Evolutionary conservation across 2,329 filamentous ascomycete genomes (phyloP).

Genomic region (Catunica adiposa): DNA sequence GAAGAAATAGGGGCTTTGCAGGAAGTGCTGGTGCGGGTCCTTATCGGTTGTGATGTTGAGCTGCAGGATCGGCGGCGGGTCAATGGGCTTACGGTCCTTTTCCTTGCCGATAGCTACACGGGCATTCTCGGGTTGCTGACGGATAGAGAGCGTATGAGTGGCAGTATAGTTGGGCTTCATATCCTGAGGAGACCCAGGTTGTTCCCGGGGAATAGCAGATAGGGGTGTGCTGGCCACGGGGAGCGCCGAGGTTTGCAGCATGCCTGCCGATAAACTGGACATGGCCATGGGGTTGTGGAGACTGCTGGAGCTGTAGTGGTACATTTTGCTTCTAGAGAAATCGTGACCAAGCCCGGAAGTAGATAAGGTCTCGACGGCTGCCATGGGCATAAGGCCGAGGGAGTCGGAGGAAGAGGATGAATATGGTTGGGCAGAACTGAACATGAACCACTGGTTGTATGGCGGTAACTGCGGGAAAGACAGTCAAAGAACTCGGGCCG

Average conservation of each 20-base stretch:
- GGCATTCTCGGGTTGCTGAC: conserved; percentile 51
- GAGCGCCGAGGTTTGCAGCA: conserved; percentile 5
- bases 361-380: conserved; percentile 7
- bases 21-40: conserved; percentile 31
- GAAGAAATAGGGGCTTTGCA: conserved; percentile 29
- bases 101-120: conserved; percentile 57
- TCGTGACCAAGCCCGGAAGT: conserved; percentile 12
- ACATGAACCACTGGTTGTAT: conserved; percentile 5
- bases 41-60: conserved; percentile 29
- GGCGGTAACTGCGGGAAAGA: background rate
- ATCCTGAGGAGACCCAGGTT: conserved; percentile 2
- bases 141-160: conserved; percentile 30
- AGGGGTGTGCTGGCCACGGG: conserved; percentile 1
- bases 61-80: conserved; percentile 73
- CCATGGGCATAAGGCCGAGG: conserved; percentile 11
- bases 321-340: conserved; percentile 13
- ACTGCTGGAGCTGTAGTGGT: conserved; percentile 5
- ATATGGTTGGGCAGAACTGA: background rate
- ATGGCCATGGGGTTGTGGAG: conserved; percentile 9
- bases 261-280: background rate
- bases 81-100: conserved; percentile 74
- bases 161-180: conserved; percentile 6
- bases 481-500: background rate
- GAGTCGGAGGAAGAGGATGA: conserved; percentile 3
- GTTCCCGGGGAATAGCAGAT: conserved; percentile 1